Percentiles rank a stretch among this genome's conserved stretches.
Evolutionary conservation across 2,329 filamentous ascomycete genomes (phyloP).

Genomic region (Tympanopsis confertula): DNA sequence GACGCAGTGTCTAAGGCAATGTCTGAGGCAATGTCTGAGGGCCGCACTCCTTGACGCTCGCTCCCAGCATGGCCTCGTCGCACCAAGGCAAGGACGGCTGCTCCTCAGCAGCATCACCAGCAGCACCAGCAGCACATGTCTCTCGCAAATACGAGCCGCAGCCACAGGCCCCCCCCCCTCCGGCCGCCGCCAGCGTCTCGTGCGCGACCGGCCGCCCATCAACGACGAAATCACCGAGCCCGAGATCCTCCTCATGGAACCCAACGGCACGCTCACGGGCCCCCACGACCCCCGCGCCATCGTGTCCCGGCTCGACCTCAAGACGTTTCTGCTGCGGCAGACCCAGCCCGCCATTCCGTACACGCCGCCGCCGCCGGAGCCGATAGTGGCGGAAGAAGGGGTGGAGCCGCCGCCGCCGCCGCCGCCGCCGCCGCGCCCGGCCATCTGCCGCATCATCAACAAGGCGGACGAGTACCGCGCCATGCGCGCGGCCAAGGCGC

Average conservation of each 20-base stretch:
- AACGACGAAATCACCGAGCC: constrained; percentile 32
- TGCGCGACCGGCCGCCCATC: constrained; percentile 23
- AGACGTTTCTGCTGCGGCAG: constrained; percentile 1
- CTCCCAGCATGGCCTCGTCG: too few species aligned
- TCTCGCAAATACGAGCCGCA: not conserved
- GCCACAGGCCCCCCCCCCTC: constrained; percentile 1
- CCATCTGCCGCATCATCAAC: constrained; percentile 63
- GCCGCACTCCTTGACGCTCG: too few species aligned
- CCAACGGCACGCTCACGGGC: constrained; percentile 15
- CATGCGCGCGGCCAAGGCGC: constrained; percentile 28
- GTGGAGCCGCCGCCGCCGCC: constrained; percentile 22
- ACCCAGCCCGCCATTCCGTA: not conserved
- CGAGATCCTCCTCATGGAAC: constrained; percentile 26
- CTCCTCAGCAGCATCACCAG: constrained; percentile 3
- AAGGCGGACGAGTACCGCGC: constrained; percentile 36
- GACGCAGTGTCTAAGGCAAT: too few species aligned
- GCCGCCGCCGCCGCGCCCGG: constrained; percentile 16
- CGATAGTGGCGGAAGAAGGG: constrained; percentile 22
- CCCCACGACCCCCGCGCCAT: constrained; percentile 9
- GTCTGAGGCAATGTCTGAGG: too few species aligned
- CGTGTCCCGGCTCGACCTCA: constrained; percentile 1
- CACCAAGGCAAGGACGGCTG: constrained; percentile 8
- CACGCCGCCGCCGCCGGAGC: constrained; percentile 27
- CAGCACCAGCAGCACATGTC: not conserved
- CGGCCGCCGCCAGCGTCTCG: constrained; percentile 1